phyloP scores from a whole-genome alignment of 305 asterid genomes.

The Stenogyne calaminthoides region DNA sequence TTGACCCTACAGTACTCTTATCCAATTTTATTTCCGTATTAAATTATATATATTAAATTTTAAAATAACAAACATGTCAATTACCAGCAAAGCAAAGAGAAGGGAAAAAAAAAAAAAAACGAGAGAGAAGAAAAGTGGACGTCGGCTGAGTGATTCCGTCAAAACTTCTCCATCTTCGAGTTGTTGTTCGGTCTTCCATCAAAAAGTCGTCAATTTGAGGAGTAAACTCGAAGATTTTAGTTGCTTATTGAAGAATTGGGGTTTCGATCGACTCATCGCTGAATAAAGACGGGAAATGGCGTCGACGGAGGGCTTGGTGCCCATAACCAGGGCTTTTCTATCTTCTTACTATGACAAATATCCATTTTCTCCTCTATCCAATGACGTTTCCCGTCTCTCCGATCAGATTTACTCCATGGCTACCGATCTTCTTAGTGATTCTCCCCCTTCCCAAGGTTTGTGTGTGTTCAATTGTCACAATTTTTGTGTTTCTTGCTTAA shows the following conservation, averaged over 20 bases:
- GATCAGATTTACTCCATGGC: constrained; percentile 63
- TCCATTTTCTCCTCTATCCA: constrained; percentile 63
- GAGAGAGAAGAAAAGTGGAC: neutral
- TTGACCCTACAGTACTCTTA: neutral
- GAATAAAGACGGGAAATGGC: constrained; percentile 46
- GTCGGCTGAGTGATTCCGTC: constrained; percentile 9
- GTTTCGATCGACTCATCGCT: constrained; percentile 12
- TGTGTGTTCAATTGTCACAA: neutral
- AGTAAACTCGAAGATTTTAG: neutral
- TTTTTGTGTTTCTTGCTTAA: neutral
- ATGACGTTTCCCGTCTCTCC: constrained; percentile 67
- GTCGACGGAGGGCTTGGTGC: constrained; percentile 89
- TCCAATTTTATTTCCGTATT: neutral
- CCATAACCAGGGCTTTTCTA: constrained; percentile 84
- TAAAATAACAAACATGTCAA: neutral
- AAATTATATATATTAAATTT: neutral
- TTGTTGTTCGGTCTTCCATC: neutral
- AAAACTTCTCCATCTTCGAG: neutral
- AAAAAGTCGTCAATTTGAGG: neutral
- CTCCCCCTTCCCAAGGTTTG: constrained; percentile 69
- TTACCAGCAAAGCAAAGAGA: neutral
- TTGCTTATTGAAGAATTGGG: constrained; percentile 15
- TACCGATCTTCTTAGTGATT: constrained; percentile 53
- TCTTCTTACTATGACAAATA: constrained; percentile 87
- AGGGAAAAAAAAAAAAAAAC: neutral